A percentile compares a stretch with the other conserved stretches of the same genome.
Evolutionary conservation across 2,329 filamentous ascomycete species (phyloP).

Genomic region (Penicillium psychrosexuale): DNA sequence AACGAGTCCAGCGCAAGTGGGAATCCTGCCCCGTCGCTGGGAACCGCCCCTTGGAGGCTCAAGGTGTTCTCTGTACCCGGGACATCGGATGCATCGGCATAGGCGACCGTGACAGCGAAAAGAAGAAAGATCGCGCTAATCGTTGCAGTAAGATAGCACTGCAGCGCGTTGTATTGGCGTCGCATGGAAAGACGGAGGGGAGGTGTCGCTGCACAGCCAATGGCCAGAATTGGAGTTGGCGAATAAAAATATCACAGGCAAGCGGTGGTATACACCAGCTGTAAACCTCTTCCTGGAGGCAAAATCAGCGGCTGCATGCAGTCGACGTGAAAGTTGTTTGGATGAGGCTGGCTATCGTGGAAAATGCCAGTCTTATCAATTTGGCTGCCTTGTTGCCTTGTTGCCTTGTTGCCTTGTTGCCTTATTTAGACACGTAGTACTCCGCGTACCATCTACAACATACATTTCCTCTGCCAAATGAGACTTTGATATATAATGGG

Average conservation of each 20-base stretch:
- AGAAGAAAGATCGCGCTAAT: conserved; percentile 60
- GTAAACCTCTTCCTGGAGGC: conserved; percentile 3
- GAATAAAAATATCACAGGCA: neutral
- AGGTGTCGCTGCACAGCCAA: conserved; percentile 2
- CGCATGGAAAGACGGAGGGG: conserved; percentile 34
- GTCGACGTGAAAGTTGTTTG: neutral
- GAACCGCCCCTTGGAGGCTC: conserved; percentile 32
- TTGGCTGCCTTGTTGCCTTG: neutral
- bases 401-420: conserved; percentile 2
- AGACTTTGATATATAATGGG: neutral
- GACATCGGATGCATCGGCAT: conserved; percentile 55
- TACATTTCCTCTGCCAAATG: neutral
- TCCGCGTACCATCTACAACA: neutral
- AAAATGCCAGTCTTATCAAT: conserved; percentile 3
- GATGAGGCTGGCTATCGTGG: neutral
- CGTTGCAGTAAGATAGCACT: conserved; percentile 69
- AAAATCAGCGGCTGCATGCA: conserved; percentile 3
- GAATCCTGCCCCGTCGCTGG: conserved; percentile 33
- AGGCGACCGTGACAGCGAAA: conserved; percentile 58
- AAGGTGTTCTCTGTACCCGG: conserved; percentile 49
- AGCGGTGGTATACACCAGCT: conserved; percentile 6
- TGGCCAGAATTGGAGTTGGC: neutral
- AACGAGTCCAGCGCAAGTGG: conserved; percentile 29
- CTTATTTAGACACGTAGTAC: neutral
- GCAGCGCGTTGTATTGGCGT: conserved; percentile 61